Percentiles rank a stretch among this genome's conserved stretches.
These are phyloP conservation scores for Fusarium sp. DNA, from an alignment of 2,329 filamentous ascomycete species.

Conservation along the genomic window DNA sequence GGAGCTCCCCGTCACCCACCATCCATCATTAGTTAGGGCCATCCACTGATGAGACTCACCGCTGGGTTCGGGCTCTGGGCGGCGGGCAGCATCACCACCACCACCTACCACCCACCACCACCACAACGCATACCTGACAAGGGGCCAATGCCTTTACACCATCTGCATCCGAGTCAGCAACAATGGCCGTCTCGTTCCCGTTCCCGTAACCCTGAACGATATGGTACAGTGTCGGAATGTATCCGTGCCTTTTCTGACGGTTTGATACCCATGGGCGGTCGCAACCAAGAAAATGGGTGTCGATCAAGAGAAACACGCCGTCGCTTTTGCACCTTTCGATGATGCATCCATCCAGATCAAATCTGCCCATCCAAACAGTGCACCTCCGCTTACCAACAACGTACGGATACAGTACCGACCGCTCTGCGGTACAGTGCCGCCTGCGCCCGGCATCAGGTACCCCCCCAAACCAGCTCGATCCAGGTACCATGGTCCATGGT, in stretches of 20 bases:
- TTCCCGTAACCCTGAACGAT: background rate
- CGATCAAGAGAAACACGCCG: conserved; percentile 27
- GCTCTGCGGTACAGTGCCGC: background rate
- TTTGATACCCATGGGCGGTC: conserved; percentile 13
- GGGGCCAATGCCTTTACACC: conserved; percentile 18
- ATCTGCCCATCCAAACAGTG: conserved; percentile 16
- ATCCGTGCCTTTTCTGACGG: conserved; percentile 10
- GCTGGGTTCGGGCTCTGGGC: conserved; percentile 7
- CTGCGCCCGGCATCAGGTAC: background rate
- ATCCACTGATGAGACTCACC: conserved; percentile 22
- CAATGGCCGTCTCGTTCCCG: background rate
- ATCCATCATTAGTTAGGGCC: background rate
- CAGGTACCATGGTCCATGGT: background rate
- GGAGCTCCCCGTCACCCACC: background rate
- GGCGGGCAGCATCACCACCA: background rate
- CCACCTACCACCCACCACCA: background rate
- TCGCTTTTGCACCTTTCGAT: conserved; percentile 20
- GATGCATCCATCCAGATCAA: conserved; percentile 28
- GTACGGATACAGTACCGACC: background rate
- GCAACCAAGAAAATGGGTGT: conserved; percentile 24
- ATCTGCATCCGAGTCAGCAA: conserved; percentile 14
- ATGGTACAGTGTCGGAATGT: conserved; percentile 3
- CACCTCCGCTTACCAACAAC: conserved; percentile 5
- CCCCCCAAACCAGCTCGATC: background rate
- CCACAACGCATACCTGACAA: conserved; percentile 8